Evolutionary conservation across 2,329 filamentous ascomycete genomes (phyloP).

Genomic region (Emergomyces orientalis): DNA sequence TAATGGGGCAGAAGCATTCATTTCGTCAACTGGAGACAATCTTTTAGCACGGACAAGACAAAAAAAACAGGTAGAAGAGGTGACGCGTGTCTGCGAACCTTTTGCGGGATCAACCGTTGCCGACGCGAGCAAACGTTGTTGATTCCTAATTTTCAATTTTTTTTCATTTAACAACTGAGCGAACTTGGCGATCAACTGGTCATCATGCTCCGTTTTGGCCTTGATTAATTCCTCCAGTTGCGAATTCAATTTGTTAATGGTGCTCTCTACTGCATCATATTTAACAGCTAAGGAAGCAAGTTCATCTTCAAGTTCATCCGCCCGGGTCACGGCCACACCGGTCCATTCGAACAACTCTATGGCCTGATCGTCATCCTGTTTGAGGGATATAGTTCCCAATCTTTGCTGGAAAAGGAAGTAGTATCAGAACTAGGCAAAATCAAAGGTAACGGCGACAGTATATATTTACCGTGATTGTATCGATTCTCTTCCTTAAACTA

Average conservation of each 20-base stretch:
- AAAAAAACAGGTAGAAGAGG: neutral
- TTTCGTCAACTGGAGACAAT: slow-evolving; percentile 21
- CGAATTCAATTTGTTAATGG: slow-evolving; percentile 42
- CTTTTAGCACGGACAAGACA: slow-evolving; percentile 8
- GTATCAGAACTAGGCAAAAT: slow-evolving; percentile 8
- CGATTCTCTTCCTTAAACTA: slow-evolving; percentile 35
- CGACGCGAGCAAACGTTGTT: slow-evolving; percentile 47
- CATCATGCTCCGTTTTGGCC: slow-evolving; percentile 49
- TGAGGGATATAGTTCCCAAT: slow-evolving; percentile 45
- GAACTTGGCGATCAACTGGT: slow-evolving; percentile 50
- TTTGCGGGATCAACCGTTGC: slow-evolving; percentile 38
- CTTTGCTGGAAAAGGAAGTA: slow-evolving; percentile 34
- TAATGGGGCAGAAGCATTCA: slow-evolving; percentile 17
- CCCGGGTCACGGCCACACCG: slow-evolving; percentile 38
- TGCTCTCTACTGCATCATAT: slow-evolving; percentile 40
- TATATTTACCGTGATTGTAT: slow-evolving; percentile 40
- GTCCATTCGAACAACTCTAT: slow-evolving; percentile 51
- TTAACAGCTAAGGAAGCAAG: slow-evolving; percentile 34
- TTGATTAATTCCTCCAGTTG: slow-evolving; percentile 51
- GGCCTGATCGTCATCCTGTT: slow-evolving; percentile 45
- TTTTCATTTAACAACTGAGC: slow-evolving; percentile 52
- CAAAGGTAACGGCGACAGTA: neutral
- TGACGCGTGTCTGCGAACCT: slow-evolving; percentile 18
- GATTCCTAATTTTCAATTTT: slow-evolving; percentile 55
- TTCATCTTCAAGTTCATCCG: slow-evolving; percentile 35